Evolutionary conservation across 2,329 filamentous ascomycete genomes (phyloP).

Genomic region (Incumbomyces lentus): DNA sequence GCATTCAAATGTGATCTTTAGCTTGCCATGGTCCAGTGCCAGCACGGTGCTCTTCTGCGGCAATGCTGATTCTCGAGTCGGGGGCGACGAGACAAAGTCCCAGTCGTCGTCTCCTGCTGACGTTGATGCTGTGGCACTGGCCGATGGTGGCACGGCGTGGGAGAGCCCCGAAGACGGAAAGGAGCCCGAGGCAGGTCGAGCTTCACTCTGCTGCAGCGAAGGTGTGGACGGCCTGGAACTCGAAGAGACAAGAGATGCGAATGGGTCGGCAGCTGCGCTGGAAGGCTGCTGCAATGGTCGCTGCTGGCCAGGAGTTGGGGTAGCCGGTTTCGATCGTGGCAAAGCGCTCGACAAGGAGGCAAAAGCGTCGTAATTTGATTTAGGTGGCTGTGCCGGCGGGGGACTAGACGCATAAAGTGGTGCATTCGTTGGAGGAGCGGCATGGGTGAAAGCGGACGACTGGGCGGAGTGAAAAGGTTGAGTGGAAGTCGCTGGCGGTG

Average conservation of each 20-base stretch:
- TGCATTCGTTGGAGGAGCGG: constrained; percentile 15
- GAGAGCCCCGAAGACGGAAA: constrained; percentile 8
- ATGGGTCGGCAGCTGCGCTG: constrained; percentile 41
- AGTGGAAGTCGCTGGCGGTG: background rate
- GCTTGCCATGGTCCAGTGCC: constrained; percentile 55
- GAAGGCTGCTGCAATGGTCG: constrained; percentile 28
- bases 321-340: constrained; percentile 39
- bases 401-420: background rate
- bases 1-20: constrained; percentile 60
- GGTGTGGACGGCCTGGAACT: constrained; percentile 39
- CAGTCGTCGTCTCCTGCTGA: constrained; percentile 72
- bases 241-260: constrained; percentile 46
- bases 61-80: constrained; percentile 32
- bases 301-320: constrained; percentile 35
- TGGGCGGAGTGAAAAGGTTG: background rate
- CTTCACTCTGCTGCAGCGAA: constrained; percentile 22
- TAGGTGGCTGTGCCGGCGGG: constrained; percentile 33
- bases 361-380: constrained; percentile 49
- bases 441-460: background rate
- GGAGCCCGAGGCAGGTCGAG: constrained; percentile 20
- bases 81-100: constrained; percentile 82
- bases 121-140: constrained; percentile 18
- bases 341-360: constrained; percentile 39
- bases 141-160: constrained; percentile 12
- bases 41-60: constrained; percentile 29